phyloP scores from a whole-genome alignment of 2,329 filamentous ascomycete species.

The Ceratocystis smalleyi region DNA sequence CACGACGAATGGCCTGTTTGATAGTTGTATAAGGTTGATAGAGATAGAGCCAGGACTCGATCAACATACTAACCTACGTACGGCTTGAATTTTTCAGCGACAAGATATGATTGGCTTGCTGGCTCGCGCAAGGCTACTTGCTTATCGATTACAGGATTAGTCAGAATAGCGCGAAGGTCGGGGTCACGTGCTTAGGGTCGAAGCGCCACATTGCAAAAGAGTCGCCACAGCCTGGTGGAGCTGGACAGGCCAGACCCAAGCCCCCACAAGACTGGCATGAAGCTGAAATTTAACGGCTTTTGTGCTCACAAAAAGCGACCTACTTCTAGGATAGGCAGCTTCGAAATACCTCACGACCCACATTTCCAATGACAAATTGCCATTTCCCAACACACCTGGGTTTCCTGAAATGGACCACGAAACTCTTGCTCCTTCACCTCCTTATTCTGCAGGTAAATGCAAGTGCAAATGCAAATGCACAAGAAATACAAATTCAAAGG shows the following conservation, averaged over 20 bases:
- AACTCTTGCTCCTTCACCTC: no score
- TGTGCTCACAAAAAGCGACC: no score
- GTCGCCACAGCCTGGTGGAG: background rate
- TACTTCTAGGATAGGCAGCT: no score
- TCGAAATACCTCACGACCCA: no score
- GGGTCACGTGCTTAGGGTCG: background rate
- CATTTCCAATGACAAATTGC: no score
- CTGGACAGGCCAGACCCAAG: no score
- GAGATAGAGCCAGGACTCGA: background rate
- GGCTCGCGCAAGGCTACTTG: slow-evolving; percentile 1
- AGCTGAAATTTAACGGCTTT: no score
- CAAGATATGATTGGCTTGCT: background rate
- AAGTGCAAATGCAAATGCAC: no score
- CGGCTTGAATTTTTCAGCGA: background rate
- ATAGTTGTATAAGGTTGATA: background rate
- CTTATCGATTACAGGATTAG: background rate
- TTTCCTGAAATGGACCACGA: no score
- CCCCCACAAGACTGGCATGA: no score
- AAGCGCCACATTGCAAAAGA: background rate
- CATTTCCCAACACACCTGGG: no score
- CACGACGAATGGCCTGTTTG: background rate
- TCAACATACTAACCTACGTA: background rate
- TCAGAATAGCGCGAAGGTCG: background rate
- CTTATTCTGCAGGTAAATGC: no score
- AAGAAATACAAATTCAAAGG: background rate